Evolutionary conservation across 2,329 filamentous ascomycete genomes (phyloP).

Genomic region (Penicillium sp.): DNA sequence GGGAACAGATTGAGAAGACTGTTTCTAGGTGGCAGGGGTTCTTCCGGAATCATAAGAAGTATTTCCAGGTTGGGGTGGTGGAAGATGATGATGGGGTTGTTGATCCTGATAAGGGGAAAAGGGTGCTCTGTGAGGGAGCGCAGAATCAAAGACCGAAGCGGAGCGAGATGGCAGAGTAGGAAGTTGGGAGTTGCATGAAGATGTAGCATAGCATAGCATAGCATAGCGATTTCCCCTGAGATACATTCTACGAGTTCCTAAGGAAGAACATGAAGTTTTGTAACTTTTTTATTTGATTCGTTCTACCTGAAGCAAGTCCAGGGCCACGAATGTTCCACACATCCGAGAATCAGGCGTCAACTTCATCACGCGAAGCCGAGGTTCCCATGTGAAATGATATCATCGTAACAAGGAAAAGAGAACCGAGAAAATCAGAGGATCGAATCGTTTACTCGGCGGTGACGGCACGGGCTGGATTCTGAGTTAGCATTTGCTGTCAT

Average conservation of each 20-base stretch:
- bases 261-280: conserved; percentile 19
- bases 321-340: conserved; percentile 30
- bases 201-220: neutral
- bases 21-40: conserved; percentile 79
- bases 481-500: conserved; percentile 7
- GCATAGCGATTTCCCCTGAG: neutral
- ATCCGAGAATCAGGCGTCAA: conserved; percentile 29
- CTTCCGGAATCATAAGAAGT: conserved; percentile 75
- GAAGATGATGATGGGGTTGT: conserved; percentile 50
- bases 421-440: conserved; percentile 35
- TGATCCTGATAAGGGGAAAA: conserved; percentile 46
- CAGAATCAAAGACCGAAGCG: conserved; percentile 60
- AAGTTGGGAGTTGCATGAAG: neutral
- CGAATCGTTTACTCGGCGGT: conserved; percentile 43
- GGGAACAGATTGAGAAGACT: conserved; percentile 59
- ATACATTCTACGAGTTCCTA: conserved; percentile 3
- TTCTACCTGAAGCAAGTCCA: conserved; percentile 32
- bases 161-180: conserved; percentile 28
- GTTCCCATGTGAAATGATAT: conserved; percentile 37
- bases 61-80: conserved; percentile 73
- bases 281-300: conserved; percentile 33
- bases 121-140: conserved; percentile 66
- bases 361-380: conserved; percentile 38
- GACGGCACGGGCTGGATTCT: conserved; percentile 39
- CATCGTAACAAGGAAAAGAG: conserved; percentile 37